Percentiles rank a stretch among this genome's conserved stretches.
Evolutionary conservation across 1,139 yeast genomes (phyloP).

Genomic region (Saccharomyces pastorianus): DNA sequence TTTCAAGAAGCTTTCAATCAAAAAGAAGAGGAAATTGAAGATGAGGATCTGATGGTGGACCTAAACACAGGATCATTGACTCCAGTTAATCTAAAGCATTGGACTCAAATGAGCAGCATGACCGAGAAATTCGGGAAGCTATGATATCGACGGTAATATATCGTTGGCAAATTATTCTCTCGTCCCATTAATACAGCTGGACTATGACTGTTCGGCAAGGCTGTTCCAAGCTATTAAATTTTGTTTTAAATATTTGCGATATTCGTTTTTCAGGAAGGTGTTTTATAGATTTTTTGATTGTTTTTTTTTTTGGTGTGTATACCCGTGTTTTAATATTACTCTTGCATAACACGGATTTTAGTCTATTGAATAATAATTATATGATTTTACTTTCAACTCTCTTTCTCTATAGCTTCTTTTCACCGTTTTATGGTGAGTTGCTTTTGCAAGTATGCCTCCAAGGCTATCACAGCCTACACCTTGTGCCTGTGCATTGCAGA

Average conservation of each 20-base stretch:
- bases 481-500: not conserved
- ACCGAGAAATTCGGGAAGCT: slow-evolving; percentile 21
- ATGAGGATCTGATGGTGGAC: slow-evolving; percentile 28
- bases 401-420: not conserved
- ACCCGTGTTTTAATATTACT: not conserved
- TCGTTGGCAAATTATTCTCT: not conserved
- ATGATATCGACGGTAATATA: slow-evolving; percentile 2
- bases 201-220: not conserved
- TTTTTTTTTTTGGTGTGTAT: not conserved
- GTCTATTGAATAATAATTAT: not conserved
- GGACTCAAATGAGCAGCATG: slow-evolving; percentile 20
- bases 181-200: not conserved
- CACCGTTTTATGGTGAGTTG: not conserved
- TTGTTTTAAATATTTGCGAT: not conserved
- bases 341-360: not conserved
- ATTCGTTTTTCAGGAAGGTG: not conserved
- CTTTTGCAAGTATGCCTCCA: not conserved
- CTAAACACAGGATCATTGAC: slow-evolving; percentile 23
- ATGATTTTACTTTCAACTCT: not conserved
- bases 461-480: not conserved
- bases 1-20: not conserved
- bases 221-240: not conserved
- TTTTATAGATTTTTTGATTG: not conserved
- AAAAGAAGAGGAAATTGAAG: slow-evolving; percentile 10
- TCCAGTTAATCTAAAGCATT: slow-evolving; percentile 20